These are phyloP conservation scores for Aristolochia californica DNA, from an alignment of 164 flowering plant species.

Conservation along the genomic window DNA sequence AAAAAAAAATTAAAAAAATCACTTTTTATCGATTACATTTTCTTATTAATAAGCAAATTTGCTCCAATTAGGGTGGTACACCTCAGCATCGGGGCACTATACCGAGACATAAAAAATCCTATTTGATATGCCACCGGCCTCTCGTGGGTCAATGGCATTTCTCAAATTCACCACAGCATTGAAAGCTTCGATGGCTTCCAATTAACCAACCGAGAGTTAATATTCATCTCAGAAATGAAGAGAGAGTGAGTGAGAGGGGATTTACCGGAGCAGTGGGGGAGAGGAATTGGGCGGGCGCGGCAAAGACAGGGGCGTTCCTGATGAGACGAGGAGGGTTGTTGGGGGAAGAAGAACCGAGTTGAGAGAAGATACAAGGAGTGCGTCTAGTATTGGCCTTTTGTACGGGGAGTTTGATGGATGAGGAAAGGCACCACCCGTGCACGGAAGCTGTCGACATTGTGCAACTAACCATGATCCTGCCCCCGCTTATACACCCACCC, in stretches of 20 bases:
- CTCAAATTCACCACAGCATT: background rate
- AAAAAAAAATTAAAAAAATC: no score
- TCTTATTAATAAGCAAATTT: no score
- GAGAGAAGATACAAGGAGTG: constrained; percentile 3
- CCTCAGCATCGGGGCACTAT: no score
- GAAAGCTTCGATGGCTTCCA: no score
- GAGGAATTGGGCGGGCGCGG: constrained; percentile 19
- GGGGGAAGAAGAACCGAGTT: constrained; percentile 6
- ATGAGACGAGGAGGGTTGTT: constrained; percentile 14
- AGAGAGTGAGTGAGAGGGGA: constrained; percentile 8
- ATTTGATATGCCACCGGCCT: no score
- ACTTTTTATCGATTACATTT: no score
- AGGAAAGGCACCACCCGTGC: constrained; percentile 7
- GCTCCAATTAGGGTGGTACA: no score
- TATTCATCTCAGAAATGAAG: background rate
- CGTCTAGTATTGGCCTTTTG: background rate
- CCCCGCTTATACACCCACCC: constrained; percentile 1
- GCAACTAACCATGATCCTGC: background rate
- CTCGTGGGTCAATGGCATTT: no score
- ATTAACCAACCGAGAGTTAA: no score
- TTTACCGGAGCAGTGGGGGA: constrained; percentile 8
- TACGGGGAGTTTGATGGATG: background rate
- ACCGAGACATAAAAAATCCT: no score
- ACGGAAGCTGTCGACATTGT: constrained; percentile 12
- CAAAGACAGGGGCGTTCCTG: constrained; percentile 20